phyloP scores from a whole-genome alignment of 192 early-diverging fungal species.

The Backusella luteola region DNA sequence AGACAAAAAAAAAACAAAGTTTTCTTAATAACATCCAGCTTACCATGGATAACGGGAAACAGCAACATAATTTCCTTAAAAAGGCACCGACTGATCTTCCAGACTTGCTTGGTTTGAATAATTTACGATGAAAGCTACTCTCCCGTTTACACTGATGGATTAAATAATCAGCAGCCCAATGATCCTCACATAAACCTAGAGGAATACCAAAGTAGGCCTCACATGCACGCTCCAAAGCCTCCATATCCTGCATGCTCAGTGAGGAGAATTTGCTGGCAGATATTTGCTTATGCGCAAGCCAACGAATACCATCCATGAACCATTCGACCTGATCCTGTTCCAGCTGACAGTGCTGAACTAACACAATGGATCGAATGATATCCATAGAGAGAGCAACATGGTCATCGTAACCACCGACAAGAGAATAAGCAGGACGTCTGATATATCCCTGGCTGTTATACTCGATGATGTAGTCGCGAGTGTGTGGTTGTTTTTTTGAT shows the following conservation, averaged over 20 bases:
- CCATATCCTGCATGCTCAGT: background rate
- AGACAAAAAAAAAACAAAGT: background rate
- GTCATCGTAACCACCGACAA: background rate
- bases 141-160: background rate
- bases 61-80: background rate
- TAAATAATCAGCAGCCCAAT: conserved; percentile 8
- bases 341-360: conserved; percentile 3
- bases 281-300: background rate
- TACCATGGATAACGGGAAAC: background rate
- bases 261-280: too few relatives aligned
- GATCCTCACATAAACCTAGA: background rate
- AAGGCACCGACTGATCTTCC: background rate
- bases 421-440: background rate
- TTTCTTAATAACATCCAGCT: background rate
- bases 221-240: background rate
- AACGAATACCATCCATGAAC: background rate
- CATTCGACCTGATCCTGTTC: background rate
- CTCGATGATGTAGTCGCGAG: background rate
- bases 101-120: background rate
- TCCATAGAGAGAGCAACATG: background rate
- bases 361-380: background rate
- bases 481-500: background rate
- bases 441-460: background rate
- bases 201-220: conserved; percentile 12
- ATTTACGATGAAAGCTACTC: background rate